A percentile compares a stretch with the other conserved stretches of the same genome.
phyloP scores from a whole-genome alignment of 176 grass and related monocot genomes.

The Zea luxurians region DNA sequence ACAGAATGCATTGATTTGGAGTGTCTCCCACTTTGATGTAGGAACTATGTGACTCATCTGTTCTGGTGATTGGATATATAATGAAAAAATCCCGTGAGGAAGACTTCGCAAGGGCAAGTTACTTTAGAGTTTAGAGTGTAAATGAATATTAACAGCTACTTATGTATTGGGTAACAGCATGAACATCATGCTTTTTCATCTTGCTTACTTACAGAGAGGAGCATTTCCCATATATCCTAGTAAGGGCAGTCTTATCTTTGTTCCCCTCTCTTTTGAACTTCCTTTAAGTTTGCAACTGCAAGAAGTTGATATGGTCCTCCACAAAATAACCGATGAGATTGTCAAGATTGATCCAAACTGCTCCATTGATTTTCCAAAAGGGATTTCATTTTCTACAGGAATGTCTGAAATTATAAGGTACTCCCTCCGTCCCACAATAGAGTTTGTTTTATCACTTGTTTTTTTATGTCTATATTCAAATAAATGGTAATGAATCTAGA shows the following conservation, averaged over 20 bases:
- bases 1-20: slow-evolving; percentile 15
- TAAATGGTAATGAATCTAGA: too few species aligned
- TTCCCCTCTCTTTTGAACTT: slow-evolving; percentile 80
- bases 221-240: slow-evolving; percentile 75
- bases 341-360: slow-evolving; percentile 63
- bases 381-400: slow-evolving; percentile 73
- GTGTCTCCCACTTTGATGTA: slow-evolving; percentile 28
- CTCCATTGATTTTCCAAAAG: slow-evolving; percentile 63
- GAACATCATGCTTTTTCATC: slow-evolving; percentile 25
- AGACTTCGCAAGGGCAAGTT: slow-evolving; percentile 89
- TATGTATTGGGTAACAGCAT: slow-evolving; percentile 21
- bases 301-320: slow-evolving; percentile 78
- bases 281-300: slow-evolving; percentile 73
- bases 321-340: slow-evolving; percentile 98
- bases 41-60: slow-evolving; percentile 51
- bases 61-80: slow-evolving; percentile 73
- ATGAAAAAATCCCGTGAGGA: slow-evolving; percentile 95
- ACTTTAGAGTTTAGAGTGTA: slow-evolving; percentile 21
- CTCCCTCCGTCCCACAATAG: too few species aligned
- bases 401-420: slow-evolving; percentile 89
- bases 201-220: slow-evolving; percentile 74
- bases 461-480: too few species aligned
- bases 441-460: too few species aligned
- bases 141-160: slow-evolving; percentile 11
- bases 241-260: slow-evolving; percentile 63